Evolutionary conservation across 176 grass and related monocot species (phyloP).

Genomic region (Avena atlantica): DNA sequence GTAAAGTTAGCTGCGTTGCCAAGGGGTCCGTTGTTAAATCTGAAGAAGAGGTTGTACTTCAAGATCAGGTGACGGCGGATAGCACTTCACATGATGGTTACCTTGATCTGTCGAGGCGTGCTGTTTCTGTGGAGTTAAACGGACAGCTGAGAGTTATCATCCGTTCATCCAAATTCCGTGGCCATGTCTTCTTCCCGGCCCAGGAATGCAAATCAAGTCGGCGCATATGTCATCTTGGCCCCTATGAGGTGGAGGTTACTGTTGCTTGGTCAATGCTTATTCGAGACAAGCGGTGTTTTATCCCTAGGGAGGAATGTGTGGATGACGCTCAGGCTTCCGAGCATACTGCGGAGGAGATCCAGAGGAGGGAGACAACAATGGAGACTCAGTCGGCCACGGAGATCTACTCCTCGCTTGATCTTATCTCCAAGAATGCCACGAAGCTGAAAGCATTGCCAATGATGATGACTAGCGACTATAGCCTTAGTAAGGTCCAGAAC

Average conservation of each 20-base stretch:
- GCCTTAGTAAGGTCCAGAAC: not conserved
- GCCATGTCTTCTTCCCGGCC: not conserved
- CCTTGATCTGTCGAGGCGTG: slow-evolving; percentile 1
- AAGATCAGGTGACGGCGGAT: not conserved
- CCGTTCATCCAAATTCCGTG: not conserved
- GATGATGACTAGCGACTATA: not conserved
- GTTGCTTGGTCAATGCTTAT: not conserved
- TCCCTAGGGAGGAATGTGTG: not conserved
- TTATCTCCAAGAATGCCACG: not conserved
- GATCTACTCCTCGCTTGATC: not conserved
- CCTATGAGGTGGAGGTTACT: not conserved
- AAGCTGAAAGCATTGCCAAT: not conserved
- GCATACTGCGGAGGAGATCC: not conserved
- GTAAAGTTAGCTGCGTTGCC: not conserved
- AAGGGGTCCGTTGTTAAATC: not conserved
- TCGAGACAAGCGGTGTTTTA: not conserved
- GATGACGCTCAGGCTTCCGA: not conserved
- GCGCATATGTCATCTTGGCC: not conserved
- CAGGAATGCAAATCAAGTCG: not conserved
- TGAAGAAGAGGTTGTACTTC: not conserved
- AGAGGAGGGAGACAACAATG: not conserved
- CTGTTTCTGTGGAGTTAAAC: slow-evolving; percentile 8
- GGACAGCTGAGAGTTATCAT: not conserved
- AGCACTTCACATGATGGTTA: not conserved
- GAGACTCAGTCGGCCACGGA: not conserved